Evolutionary conservation across 2,329 filamentous ascomycete species (phyloP), one percentile per base, ranked within the genome.

Genomic region (Aspergillus sp.): DNA sequence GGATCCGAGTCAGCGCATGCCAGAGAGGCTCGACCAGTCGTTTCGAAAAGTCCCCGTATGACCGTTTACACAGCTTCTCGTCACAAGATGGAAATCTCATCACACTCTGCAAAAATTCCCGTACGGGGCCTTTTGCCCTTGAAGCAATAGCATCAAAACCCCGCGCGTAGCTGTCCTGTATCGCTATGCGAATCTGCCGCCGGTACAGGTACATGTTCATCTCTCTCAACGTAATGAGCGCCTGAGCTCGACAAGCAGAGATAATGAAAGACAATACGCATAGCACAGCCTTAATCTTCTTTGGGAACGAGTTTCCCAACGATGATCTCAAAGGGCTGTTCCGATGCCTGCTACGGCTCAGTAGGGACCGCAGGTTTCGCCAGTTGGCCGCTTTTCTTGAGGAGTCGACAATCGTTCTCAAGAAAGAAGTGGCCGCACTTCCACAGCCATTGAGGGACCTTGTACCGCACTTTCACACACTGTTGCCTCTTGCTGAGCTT

Each of bases 291-390:
- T 17, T 55, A 46, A 21, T 69, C n/a, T 80, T 75, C 64, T 82
- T 82, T 65, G 73, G 75, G 61, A 79, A 81, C 56, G 79, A 82
- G 59, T 79, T 82, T 52, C 79, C 80, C 0, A 70, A 67, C n/a
- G 79, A 80, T 37, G 75, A 81, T 58, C 61, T 80, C 9, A 58
- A 70, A 23, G 63, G 72, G 23, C 60, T 82, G 0, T 69, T 77
- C 45, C 77, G 79, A 8, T 63, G 68, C 4, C 64, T 82, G 11
- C 71, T 75, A 31, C 59, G 58, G 14, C 73, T 73, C 54, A 77
- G 74, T 69, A 81, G 80, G 59, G 71, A 74, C 59, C 70, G 62
- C 33, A 55, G 62, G 3, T 70, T 75, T 61, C 65, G 62, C 0
- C 27, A 72, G 4, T 66, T 82, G 11, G 76, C 77, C 1, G 37